phyloP scores from a whole-genome alignment of 441 rosid species.

The Bruguiera hainesii region DNA sequence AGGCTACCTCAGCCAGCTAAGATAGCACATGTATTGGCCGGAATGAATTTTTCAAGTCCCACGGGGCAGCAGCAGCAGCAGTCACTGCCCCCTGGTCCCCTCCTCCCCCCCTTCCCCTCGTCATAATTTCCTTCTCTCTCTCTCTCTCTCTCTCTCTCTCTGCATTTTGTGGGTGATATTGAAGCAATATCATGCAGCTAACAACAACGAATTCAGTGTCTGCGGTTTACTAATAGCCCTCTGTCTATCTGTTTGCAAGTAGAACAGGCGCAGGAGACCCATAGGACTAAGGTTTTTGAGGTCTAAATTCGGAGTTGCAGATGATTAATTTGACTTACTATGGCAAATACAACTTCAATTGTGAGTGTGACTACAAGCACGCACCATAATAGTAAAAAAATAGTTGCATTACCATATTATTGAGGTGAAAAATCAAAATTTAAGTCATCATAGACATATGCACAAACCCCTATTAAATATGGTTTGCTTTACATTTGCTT shows the following conservation, averaged over 20 bases:
- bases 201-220: neutral
- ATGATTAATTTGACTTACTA: too few species aligned
- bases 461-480: too few species aligned
- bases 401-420: too few species aligned
- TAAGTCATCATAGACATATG: too few species aligned
- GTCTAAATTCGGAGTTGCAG: too few species aligned
- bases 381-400: too few species aligned
- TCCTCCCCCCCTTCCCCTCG: neutral
- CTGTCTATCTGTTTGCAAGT: neutral
- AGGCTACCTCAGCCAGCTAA: constrained; percentile 20
- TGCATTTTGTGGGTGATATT: neutral
- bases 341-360: too few species aligned
- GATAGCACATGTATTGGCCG: constrained; percentile 18
- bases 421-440: too few species aligned
- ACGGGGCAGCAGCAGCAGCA: neutral
- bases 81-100: constrained; percentile 27
- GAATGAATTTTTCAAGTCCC: constrained; percentile 17
- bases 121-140: neutral
- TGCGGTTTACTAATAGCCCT: neutral
- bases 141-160: constrained; percentile 1
- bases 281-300: too few species aligned
- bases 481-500: too few species aligned
- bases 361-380: too few species aligned
- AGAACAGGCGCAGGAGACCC: too few species aligned
- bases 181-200: neutral